These are phyloP conservation scores for Medicago arabica DNA, from an alignment of 306 rosid species.

Conservation along the genomic window DNA sequence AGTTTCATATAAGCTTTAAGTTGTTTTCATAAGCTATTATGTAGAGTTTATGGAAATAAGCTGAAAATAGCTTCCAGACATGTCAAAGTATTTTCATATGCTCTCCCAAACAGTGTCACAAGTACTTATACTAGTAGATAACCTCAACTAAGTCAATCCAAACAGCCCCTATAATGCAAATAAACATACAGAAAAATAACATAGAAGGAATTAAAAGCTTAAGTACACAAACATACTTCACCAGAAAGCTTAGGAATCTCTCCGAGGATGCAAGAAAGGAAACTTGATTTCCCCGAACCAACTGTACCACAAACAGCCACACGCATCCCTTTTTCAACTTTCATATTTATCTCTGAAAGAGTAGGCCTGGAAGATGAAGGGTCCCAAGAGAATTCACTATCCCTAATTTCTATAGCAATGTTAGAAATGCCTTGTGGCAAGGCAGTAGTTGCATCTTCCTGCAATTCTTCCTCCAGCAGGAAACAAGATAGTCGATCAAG, in stretches of 20 bases:
- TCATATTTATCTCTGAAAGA: constrained; percentile 75
- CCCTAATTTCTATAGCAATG: constrained; percentile 78
- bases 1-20: not conserved
- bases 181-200: constrained; percentile 16
- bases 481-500: constrained; percentile 91
- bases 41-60: not conserved
- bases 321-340: constrained; percentile 85
- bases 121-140: not conserved
- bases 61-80: not conserved
- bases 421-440: constrained; percentile 77
- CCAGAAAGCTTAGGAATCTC: constrained; percentile 92
- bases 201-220: constrained; percentile 43
- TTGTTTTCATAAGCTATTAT: not conserved
- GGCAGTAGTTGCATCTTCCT: constrained; percentile 81
- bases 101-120: not conserved
- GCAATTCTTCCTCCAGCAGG: constrained; percentile 94
- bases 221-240: constrained; percentile 72
- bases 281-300: constrained; percentile 96
- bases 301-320: constrained; percentile 98
- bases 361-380: constrained; percentile 80
- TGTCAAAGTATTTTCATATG: not conserved
- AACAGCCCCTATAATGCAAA: constrained; percentile 4
- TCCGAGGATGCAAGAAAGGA: constrained; percentile 95
- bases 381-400: constrained; percentile 86
- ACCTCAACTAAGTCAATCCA: not conserved